Evolutionary conservation across 1,284 basidiomycete genomes (phyloP).

Genomic region (Schizophyllum amplum): DNA sequence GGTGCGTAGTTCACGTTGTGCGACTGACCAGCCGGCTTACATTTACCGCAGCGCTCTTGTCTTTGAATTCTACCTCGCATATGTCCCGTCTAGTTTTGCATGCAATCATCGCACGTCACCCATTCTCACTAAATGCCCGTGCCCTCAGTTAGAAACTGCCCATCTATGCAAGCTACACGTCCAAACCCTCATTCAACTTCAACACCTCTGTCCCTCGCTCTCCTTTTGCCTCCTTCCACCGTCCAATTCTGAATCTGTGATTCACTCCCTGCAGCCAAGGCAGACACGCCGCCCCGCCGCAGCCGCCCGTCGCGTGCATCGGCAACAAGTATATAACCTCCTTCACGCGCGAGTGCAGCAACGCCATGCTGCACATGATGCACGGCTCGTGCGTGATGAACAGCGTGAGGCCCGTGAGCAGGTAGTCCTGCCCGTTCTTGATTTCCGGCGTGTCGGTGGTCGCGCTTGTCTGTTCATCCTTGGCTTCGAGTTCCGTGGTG

Average conservation of each 20-base stretch:
- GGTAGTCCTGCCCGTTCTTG: slow-evolving; percentile 70
- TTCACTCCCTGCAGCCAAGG: slow-evolving; percentile 75
- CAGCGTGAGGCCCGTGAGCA: slow-evolving; percentile 73
- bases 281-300: slow-evolving; percentile 61
- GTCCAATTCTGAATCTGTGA: slow-evolving; percentile 68
- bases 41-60: background rate
- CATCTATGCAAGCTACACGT: slow-evolving; percentile 25
- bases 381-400: slow-evolving; percentile 94
- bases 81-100: slow-evolving; percentile 1
- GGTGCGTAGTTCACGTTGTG: slow-evolving; percentile 2
- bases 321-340: slow-evolving; percentile 72
- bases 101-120: slow-evolving; percentile 8
- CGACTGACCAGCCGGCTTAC: background rate
- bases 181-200: slow-evolving; percentile 28
- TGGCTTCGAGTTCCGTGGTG: background rate
- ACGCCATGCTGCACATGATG: slow-evolving; percentile 92
- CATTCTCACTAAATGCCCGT: background rate
- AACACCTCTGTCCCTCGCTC: slow-evolving; percentile 18
- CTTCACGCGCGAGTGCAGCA: slow-evolving; percentile 84
- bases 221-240: slow-evolving; percentile 42
- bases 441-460: slow-evolving; percentile 14
- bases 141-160: background rate
- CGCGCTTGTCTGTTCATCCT: slow-evolving; percentile 8
- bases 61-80: background rate
- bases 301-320: slow-evolving; percentile 69